Percentiles rank a stretch among this genome's conserved stretches.
These are phyloP conservation scores for Takashimella tepidaria DNA, from an alignment of 1,284 basidiomycete genomes.

Conservation along the genomic window DNA sequence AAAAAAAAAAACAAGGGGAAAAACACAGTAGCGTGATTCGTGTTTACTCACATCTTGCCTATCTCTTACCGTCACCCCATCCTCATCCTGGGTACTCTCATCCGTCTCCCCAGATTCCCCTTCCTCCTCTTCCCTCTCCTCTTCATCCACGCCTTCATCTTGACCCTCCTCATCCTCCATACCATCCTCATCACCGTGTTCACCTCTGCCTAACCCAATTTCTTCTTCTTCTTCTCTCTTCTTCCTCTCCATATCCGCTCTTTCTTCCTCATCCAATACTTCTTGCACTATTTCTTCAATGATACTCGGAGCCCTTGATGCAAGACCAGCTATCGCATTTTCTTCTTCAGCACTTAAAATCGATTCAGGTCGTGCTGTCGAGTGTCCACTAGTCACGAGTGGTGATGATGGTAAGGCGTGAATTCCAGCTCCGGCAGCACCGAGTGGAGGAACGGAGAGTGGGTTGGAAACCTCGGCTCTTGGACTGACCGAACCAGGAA, in stretches of 20 bases:
- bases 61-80: conserved; percentile 85
- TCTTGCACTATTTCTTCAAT: not conserved
- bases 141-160: conserved; percentile 25
- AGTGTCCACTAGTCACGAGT: too few species aligned
- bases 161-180: conserved; percentile 25
- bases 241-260: conserved; percentile 9
- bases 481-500: not conserved
- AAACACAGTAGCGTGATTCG: too few species aligned
- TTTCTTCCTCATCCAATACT: conserved; percentile 4
- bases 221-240: conserved; percentile 32
- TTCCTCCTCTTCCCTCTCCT: conserved; percentile 29
- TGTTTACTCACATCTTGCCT: conserved; percentile 82
- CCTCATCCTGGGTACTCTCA: conserved; percentile 56
- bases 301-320: conserved; percentile 12
- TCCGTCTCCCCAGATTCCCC: conserved; percentile 37
- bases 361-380: not conserved
- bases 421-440: not conserved
- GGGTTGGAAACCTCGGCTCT: not conserved
- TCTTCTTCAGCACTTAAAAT: not conserved
- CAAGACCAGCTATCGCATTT: not conserved
- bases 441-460: not conserved
- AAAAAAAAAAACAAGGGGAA: too few species aligned
- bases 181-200: too few species aligned
- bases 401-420: too few species aligned
- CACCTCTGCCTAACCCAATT: conserved; percentile 11